A percentile compares a stretch with the other conserved stretches of the same genome.
Evolutionary conservation across 345 rosid genomes (phyloP).

Genomic region (Arabidopsis thaliana): TAIR10.1 NC_003076.8:5706001-5706500

Average conservation of each 20-base stretch:
- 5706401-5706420: neutral
- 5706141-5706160: constrained; percentile 9
- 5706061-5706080: neutral
- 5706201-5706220: neutral
- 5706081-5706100: neutral
- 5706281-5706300: neutral
- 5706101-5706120: neutral
- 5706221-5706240: neutral
- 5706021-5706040: neutral
- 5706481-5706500: neutral
- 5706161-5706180: neutral
- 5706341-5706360: no score
- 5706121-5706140: neutral
- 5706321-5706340: no score
- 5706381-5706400: no score
- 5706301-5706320: no score
- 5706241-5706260: neutral
- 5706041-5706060: constrained; percentile 16
- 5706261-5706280: neutral
- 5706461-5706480: neutral
- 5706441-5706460: neutral
- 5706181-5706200: neutral
- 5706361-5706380: no score
- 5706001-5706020: constrained; percentile 16
- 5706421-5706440: no score